Evolutionary conservation across 2,329 filamentous ascomycete genomes (phyloP), one percentile per base, ranked within the genome.

Genomic region (Epichloe aotearoae): DNA sequence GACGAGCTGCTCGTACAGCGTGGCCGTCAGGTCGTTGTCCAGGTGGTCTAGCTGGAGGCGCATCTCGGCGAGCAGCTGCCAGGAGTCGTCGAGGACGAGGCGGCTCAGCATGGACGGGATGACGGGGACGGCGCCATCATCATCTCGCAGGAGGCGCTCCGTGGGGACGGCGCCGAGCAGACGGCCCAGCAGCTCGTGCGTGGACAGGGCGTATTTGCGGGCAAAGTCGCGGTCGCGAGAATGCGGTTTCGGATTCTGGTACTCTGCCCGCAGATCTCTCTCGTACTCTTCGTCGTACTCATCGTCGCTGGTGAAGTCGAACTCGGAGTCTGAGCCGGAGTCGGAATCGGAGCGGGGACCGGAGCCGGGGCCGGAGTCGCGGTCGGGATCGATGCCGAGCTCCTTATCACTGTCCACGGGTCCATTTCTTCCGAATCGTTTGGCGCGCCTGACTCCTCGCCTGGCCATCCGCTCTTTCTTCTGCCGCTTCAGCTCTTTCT

Each of bases 191-290:
- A 30, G 26, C 26, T 30, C 55, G 30, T 53, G 46, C 0, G 59
- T 63, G 0, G 58, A 55, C 0, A 61, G 30, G 1, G 55, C 52
- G 26, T 64, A 60, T 41, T 64, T 63, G 3, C 60, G 51, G 0
- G 61, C 61, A 53, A 61, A 62, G 41, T 61, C 60, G 2, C 61
- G 52, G 36, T 63, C 57, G 33, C 49, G 55, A 4, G 51, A 47
- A 8, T 57, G 53, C 1, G 57, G 52, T 8, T 57, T 58, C 2
- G 58, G 56, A 33, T 56, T 47, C 8, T 49, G 48, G 41, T 62
- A 61, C 15, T 50, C 52, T 2, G 38, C 48, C 4, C 57, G 53
- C 2, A 61, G 30, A 3, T 43, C 41, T 46, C 56, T 2, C 56
- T 2, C 36, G 36, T 38, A n/a, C 15, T 38, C 36, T 38, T 38